Percentiles rank a stretch among this genome's conserved stretches.
phyloP scores from a whole-genome alignment of 2,329 filamentous ascomycete species.

The Hortaea werneckii region DNA sequence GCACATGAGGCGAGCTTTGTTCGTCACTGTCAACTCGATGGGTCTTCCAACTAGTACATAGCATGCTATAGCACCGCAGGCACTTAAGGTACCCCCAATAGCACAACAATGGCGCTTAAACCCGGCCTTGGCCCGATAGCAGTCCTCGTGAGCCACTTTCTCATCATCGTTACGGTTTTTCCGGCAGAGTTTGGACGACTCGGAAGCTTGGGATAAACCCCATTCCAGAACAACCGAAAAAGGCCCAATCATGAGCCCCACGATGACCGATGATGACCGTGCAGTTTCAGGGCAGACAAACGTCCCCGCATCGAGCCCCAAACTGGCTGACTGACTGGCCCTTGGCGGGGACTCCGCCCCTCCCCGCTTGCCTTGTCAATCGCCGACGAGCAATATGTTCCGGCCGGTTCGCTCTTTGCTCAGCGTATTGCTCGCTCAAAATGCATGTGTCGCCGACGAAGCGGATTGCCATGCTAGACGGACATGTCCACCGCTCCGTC shows the following conservation, averaged over 20 bases:
- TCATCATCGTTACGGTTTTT: not conserved
- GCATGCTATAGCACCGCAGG: no score
- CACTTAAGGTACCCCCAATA: no score
- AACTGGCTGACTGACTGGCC: not conserved
- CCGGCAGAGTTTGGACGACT: not conserved
- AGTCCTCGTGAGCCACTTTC: no score
- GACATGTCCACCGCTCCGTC: not conserved
- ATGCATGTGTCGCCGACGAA: not conserved
- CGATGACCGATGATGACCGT: not conserved
- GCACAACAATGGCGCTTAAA: no score
- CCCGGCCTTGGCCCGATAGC: no score
- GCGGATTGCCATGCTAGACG: conserved; percentile 1
- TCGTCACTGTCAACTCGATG: no score
- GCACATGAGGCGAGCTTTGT: no score
- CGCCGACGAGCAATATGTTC: conserved; percentile 3
- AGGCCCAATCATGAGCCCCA: not conserved
- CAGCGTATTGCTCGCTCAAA: not conserved
- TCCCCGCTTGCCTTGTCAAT: not conserved
- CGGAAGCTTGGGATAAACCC: no score
- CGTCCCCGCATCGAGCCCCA: not conserved
- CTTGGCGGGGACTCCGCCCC: not conserved
- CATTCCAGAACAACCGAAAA: no score
- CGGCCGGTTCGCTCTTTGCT: not conserved
- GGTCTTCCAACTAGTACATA: no score
- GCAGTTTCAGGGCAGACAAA: not conserved